Conservation (phyloP, 805 yeast genomes). For the Clavispora santaluciae region DNA sequence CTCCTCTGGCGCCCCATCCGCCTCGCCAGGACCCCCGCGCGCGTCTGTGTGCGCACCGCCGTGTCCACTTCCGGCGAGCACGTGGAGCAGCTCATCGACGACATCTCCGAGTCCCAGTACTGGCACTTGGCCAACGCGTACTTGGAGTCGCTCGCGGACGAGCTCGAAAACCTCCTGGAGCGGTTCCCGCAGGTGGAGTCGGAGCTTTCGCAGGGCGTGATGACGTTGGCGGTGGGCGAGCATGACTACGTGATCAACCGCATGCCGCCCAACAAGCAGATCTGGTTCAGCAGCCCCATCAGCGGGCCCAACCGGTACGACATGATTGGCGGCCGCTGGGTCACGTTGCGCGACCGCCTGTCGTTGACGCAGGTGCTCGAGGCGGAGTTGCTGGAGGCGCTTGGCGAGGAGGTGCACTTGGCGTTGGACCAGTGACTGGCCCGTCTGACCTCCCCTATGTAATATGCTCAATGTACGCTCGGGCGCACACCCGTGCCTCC, state of each 20-base stretch:
- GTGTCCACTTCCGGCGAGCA: slow-evolving; percentile 49
- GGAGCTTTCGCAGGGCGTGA: slow-evolving; percentile 82
- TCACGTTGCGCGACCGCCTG: slow-evolving; percentile 61
- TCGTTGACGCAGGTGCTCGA: slow-evolving; percentile 31
- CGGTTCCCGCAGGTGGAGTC: slow-evolving; percentile 59
- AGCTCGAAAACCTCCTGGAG: slow-evolving; percentile 66
- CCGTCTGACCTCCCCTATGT: neutral
- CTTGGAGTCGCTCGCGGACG: slow-evolving; percentile 62
- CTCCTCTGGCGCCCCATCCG: no score
- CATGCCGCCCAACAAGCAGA: slow-evolving; percentile 96
- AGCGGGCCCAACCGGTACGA: slow-evolving; percentile 85
- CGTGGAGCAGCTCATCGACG: slow-evolving; percentile 48
- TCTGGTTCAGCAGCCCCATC: slow-evolving; percentile 91
- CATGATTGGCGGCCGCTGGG: slow-evolving; percentile 69
- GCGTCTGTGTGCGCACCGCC: slow-evolving; percentile 4
- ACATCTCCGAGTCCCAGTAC: slow-evolving; percentile 49
- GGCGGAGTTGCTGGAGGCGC: slow-evolving; percentile 27
- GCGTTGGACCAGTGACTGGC: slow-evolving; percentile 3
- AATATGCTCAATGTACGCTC: neutral
- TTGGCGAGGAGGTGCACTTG: slow-evolving; percentile 17
- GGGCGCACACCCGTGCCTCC: neutral
- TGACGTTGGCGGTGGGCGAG: slow-evolving; percentile 63
- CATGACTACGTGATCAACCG: slow-evolving; percentile 93
- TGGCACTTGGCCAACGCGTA: slow-evolving; percentile 62
- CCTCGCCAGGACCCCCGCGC: neutral